Conservation (phyloP, 2,329 filamentous ascomycete species). For the Diaporthe sp. region DNA sequence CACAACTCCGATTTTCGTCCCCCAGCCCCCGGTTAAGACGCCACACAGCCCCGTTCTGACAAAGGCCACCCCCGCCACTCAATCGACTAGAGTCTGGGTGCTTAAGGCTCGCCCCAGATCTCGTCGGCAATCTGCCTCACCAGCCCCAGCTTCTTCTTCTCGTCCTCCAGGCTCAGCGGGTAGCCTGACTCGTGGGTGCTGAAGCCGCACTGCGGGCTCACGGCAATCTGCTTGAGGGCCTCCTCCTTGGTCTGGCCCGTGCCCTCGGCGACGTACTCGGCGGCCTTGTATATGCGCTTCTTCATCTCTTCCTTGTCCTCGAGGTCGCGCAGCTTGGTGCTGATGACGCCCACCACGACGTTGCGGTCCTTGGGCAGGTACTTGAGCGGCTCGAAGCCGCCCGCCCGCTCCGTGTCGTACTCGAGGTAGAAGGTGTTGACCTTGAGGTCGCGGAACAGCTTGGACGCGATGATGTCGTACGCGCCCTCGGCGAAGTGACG, state of each 20-base stretch:
- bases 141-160: conserved; percentile 80
- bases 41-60: not conserved
- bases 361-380: conserved; percentile 72
- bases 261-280: conserved; percentile 78
- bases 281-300: conserved; percentile 69
- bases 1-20: conserved; percentile 23
- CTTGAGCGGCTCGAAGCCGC: conserved; percentile 75
- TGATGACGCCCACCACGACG: conserved; percentile 75
- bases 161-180: conserved; percentile 75
- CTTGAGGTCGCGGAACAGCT: conserved; percentile 73
- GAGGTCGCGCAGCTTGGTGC: conserved; percentile 72
- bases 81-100: conserved; percentile 53
- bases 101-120: conserved; percentile 71
- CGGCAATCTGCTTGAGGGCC: conserved; percentile 75
- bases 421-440: conserved; percentile 79
- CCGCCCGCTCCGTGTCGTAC: conserved; percentile 75
- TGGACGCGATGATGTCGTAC: conserved; percentile 76
- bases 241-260: conserved; percentile 74
- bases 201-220: conserved; percentile 81
- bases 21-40: not conserved
- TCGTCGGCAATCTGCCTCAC: conserved; percentile 80
- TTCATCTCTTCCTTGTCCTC: conserved; percentile 76
- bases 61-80: too few relatives aligned
- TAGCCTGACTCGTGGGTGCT: conserved; percentile 83
- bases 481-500: conserved; percentile 76